A percentile compares a stretch with the other conserved stretches of the same genome.
phyloP scores from a whole-genome alignment of 306 rosid species.

The Trifolium subterraneum region DNA sequence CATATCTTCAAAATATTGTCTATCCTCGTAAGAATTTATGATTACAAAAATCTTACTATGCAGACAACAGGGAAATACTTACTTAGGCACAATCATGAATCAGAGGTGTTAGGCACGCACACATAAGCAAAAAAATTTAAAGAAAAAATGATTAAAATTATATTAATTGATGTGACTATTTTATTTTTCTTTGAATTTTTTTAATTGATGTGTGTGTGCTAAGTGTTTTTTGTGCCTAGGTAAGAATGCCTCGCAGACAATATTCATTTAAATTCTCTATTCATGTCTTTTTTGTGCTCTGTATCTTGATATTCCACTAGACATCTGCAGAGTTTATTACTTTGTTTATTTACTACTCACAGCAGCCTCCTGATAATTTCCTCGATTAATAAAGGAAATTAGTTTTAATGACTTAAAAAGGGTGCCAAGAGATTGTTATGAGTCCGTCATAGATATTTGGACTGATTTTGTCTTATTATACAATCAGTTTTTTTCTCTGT shows the following conservation, averaged over 20 bases:
- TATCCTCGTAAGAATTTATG: neutral
- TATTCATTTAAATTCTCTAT: constrained; percentile 19
- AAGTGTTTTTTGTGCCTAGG: too few relatives aligned
- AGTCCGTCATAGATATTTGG: neutral
- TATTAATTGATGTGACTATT: too few relatives aligned
- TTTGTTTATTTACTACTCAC: constrained; percentile 19
- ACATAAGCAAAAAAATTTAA: too few relatives aligned
- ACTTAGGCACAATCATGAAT: too few relatives aligned
- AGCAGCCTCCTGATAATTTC: neutral
- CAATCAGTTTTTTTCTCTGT: constrained; percentile 22
- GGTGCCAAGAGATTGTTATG: constrained; percentile 9
- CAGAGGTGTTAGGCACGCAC: too few relatives aligned
- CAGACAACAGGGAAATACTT: neutral
- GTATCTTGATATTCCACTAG: constrained; percentile 5
- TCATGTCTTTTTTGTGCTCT: neutral
- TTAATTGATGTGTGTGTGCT: too few relatives aligned
- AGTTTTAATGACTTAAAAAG: constrained; percentile 21
- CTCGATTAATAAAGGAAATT: constrained; percentile 9
- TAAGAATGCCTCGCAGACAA: too few relatives aligned
- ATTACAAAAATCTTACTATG: constrained; percentile 13
- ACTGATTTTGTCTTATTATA: constrained; percentile 6
- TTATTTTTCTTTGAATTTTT: too few relatives aligned
- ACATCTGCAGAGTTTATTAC: constrained; percentile 9
- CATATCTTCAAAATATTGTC: constrained; percentile 21
- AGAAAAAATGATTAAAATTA: too few relatives aligned